Conservation (phyloP, 2,329 filamentous ascomycete species). For the Colletotrichum sp. region DNA sequence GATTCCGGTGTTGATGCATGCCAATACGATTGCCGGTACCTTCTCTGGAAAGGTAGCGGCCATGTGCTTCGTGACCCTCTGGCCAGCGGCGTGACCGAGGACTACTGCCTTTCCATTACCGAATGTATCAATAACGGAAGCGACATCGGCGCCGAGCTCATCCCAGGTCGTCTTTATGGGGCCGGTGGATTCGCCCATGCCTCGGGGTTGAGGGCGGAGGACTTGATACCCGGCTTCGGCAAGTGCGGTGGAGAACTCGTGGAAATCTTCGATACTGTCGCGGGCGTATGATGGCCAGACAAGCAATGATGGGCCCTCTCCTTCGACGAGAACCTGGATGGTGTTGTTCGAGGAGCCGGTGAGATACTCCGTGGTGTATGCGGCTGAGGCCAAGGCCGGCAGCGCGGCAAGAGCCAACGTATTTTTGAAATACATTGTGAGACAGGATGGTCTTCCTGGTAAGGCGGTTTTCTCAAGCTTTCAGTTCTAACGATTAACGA, state of each 20-base stretch:
- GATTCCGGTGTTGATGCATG: neutral
- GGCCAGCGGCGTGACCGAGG: neutral
- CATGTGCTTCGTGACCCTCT: neutral
- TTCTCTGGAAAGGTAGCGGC: neutral
- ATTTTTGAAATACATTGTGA: neutral
- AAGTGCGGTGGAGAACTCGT: neutral
- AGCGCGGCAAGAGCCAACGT: neutral
- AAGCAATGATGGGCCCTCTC: neutral
- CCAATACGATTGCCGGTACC: neutral
- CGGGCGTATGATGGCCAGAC: neutral
- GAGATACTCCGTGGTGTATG: neutral
- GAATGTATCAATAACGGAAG: neutral
- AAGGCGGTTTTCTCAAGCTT: fast-evolving
- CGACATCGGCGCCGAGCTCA: neutral
- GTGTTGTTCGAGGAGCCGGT: neutral
- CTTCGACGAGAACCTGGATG: neutral
- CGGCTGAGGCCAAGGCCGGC: neutral
- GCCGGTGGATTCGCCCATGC: neutral
- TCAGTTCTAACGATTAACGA: neutral
- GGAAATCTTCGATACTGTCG: neutral
- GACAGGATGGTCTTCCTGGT: neutral
- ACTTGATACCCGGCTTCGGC: neutral
- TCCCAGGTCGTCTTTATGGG: neutral
- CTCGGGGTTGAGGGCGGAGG: neutral
- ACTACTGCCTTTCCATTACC: neutral